These are phyloP conservation scores for Tephrocybe sp. DNA, from an alignment of 768 basidiomycete genomes.

Conservation along the genomic window DNA sequence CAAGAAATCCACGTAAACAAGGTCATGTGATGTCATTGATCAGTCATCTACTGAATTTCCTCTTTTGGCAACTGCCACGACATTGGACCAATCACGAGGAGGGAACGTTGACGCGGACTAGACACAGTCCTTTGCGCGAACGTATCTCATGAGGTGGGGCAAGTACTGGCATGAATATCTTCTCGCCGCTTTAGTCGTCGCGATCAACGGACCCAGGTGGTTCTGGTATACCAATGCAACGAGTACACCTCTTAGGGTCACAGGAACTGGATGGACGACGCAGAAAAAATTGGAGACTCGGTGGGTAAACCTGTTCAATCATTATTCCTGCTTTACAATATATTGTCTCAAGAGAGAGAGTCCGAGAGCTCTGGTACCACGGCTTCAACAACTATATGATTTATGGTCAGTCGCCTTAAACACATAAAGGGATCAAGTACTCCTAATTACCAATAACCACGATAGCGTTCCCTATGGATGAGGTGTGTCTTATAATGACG, in stretches of 20 bases:
- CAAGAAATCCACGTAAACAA: neutral
- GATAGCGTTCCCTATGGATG: conserved; percentile 81
- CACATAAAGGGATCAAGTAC: neutral
- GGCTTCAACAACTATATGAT: conserved; percentile 89
- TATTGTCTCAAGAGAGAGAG: conserved; percentile 50
- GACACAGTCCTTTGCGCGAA: neutral
- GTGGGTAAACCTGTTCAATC: conserved; percentile 30
- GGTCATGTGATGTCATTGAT: neutral
- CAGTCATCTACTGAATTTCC: neutral
- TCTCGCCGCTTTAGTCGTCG: conserved; percentile 34
- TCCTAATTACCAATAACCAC: conserved; percentile 15
- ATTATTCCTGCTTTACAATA: neutral
- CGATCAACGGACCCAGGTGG: conserved; percentile 32
- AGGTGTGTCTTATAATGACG: conserved; percentile 42
- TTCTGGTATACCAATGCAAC: conserved; percentile 29
- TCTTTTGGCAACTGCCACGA: conserved; percentile 27
- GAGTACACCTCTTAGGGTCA: conserved; percentile 29
- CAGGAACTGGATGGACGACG: conserved; percentile 47
- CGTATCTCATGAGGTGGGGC: conserved; percentile 46
- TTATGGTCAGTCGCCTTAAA: conserved; percentile 47
- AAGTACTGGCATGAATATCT: conserved; percentile 52
- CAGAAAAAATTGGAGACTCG: conserved; percentile 55
- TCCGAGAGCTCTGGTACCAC: conserved; percentile 84
- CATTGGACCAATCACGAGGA: conserved; percentile 9
- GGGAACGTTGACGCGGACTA: neutral